Conservation (phyloP, 345 rosid genomes). For the Brassica juncea region DNA sequence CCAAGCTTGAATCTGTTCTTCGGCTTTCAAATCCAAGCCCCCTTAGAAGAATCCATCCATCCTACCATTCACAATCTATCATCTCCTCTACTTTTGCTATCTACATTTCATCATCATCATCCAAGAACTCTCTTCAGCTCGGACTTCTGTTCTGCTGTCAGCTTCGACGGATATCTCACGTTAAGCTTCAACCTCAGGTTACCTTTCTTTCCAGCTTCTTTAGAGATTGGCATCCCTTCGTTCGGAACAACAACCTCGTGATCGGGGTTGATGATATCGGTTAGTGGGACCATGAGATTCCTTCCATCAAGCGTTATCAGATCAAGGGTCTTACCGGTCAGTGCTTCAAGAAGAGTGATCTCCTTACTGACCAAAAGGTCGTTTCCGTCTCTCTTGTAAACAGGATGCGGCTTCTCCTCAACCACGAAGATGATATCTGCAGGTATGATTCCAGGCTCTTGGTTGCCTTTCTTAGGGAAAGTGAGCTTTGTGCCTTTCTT, state of each 20-base stretch:
- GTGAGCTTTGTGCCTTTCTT: constrained; percentile 95
- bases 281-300: constrained; percentile 63
- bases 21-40: constrained; percentile 36
- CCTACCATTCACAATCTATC: constrained; percentile 33
- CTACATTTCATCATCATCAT: constrained; percentile 37
- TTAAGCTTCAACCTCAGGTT: constrained; percentile 78
- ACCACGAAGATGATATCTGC: constrained; percentile 78
- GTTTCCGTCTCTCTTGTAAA: constrained; percentile 81
- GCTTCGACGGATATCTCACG: constrained; percentile 78
- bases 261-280: constrained; percentile 77
- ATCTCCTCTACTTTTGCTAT: constrained; percentile 31
- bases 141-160: constrained; percentile 72
- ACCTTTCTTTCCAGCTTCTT: constrained; percentile 80
- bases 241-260: constrained; percentile 69
- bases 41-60: constrained; percentile 20
- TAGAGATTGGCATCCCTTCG: constrained; percentile 95
- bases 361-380: constrained; percentile 71
- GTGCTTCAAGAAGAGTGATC: constrained; percentile 82
- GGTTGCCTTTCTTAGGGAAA: constrained; percentile 83
- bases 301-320: constrained; percentile 77
- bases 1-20: constrained; percentile 24
- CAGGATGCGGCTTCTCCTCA: constrained; percentile 83
- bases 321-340: constrained; percentile 74
- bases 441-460: constrained; percentile 76
- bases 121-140: constrained; percentile 77